A percentile compares a stretch with the other conserved stretches of the same genome.
These are phyloP conservation scores for Pythium folliculosum DNA, from an alignment of 352 stramenopile species.

Conservation along the genomic window DNA sequence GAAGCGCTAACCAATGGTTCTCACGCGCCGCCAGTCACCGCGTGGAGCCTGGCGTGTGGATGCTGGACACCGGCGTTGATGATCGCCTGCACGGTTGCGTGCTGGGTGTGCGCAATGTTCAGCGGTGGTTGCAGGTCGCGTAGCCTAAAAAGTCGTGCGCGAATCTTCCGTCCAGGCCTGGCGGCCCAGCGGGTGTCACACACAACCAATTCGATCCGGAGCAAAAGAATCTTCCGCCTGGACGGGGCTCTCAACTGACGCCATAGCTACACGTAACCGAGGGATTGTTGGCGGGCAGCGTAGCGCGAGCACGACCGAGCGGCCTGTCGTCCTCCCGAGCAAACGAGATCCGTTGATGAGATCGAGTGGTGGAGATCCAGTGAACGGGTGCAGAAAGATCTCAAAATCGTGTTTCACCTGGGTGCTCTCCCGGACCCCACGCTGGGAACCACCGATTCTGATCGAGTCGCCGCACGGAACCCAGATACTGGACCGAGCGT, in stretches of 20 bases:
- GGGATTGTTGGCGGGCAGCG: neutral
- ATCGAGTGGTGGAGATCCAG: constrained; percentile 5
- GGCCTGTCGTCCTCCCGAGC: too few species aligned
- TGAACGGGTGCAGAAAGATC: constrained; percentile 7
- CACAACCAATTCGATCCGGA: constrained; percentile 14
- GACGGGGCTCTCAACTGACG: constrained; percentile 9
- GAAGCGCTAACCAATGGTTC: neutral
- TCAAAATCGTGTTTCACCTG: neutral
- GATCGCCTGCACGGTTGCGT: neutral
- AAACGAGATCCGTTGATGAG: neutral
- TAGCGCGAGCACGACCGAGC: too few species aligned
- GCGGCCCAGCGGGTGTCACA: neutral
- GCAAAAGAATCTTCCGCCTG: constrained; percentile 15
- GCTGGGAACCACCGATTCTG: neutral
- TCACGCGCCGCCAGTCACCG: neutral
- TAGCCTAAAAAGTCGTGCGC: neutral
- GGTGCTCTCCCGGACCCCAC: neutral
- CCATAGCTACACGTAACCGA: constrained; percentile 7
- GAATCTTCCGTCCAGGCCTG: constrained; percentile 9
- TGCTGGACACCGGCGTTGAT: neutral
- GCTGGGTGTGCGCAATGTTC: neutral
- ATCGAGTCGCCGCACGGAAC: neutral
- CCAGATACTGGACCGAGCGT: neutral
- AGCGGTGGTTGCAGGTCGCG: neutral
- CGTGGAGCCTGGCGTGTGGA: neutral